Evolutionary conservation across 768 basidiomycete genomes (phyloP), one percentile per base, ranked within the genome.

Genomic region (Hygrocybe coccinea): DNA sequence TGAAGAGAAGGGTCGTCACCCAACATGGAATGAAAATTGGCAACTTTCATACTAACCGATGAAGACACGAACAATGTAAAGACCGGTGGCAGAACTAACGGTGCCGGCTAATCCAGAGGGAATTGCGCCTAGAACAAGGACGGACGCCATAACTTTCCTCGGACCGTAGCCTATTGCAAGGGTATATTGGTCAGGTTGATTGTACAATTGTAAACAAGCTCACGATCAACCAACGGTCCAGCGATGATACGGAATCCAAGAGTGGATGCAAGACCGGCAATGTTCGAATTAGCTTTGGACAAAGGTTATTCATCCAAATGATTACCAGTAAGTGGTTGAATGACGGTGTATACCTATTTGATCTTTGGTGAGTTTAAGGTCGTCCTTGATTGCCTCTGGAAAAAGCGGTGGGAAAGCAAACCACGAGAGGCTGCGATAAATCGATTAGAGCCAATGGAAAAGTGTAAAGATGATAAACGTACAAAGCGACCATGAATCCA

Each of bases 391-490:
- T 25, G 74, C 79, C 8, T 80, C 78, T 0, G 81, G 79, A 35
- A 82, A 75, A 14, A 84, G 75, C 0, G 83, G 82, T n/a, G 82
- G 73, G 60, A 85, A 84, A 1, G 82, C 81, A 55, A 84, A 83
- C 83, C 82, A 72, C 33, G 72, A 67, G 2, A 74, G 59, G 36
- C 49, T 50, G 36, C 29, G 22, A 10, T 14, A 10, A 34, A 34
- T 50, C 19, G 17, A 15, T 34, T 48, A 22, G 21, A 21, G 17
- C 49, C 6, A 4, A 34, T 17, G 49, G 25, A 17, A 11, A 17
- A 10, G 25, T 34, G 49, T n/a, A 34, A 22, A 11, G 9, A 10
- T 9, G 29, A n/a, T 6, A 24, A 25, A 50, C 49, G 15, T 25
- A 50, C 49, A 80, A 80, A 0, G 79, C 79, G n/a, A 76, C 72